Evolutionary conservation across 176 grass and related monocot species (phyloP).

Genomic region (Guadua angustifolia): DNA sequence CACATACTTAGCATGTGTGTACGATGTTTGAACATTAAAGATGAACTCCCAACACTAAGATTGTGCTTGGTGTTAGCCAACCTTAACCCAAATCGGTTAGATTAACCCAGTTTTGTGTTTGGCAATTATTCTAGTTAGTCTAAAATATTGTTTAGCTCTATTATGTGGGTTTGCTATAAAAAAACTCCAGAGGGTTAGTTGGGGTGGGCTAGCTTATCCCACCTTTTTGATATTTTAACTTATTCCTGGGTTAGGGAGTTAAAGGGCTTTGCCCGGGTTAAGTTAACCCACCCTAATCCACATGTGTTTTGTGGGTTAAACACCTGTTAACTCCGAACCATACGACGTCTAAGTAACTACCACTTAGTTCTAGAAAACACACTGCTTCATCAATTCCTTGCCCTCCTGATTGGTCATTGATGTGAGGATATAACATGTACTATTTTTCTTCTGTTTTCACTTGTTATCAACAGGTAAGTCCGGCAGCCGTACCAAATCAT

Average conservation of each 20-base stretch:
- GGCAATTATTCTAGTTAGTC: not conserved
- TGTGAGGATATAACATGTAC: not conserved
- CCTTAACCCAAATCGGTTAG: not conserved
- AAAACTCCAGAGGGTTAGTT: not conserved
- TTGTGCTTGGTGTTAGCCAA: not conserved
- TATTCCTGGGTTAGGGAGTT: not conserved
- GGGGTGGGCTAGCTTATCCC: not conserved
- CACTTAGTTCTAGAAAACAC: too few relatives aligned
- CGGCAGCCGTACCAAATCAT: slow-evolving; percentile 3
- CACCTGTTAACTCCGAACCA: too few relatives aligned
- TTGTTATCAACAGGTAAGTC: slow-evolving; percentile 26
- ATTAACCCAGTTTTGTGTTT: not conserved
- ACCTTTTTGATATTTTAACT: not conserved
- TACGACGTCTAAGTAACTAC: too few relatives aligned
- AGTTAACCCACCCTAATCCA: not conserved
- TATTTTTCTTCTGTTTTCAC: slow-evolving; percentile 19
- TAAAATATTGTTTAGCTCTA: not conserved
- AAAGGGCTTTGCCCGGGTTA: not conserved
- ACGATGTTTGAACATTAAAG: not conserved
- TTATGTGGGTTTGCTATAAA: not conserved
- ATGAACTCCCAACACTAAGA: not conserved
- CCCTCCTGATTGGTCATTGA: not conserved
- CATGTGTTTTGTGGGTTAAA: not conserved
- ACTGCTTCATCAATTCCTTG: not conserved
- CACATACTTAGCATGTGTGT: not conserved